A percentile compares a stretch with the other conserved stretches of the same genome.
Evolutionary conservation across 2,329 filamentous ascomycete species (phyloP).

Genomic region (Paramyrothecium sp.): DNA sequence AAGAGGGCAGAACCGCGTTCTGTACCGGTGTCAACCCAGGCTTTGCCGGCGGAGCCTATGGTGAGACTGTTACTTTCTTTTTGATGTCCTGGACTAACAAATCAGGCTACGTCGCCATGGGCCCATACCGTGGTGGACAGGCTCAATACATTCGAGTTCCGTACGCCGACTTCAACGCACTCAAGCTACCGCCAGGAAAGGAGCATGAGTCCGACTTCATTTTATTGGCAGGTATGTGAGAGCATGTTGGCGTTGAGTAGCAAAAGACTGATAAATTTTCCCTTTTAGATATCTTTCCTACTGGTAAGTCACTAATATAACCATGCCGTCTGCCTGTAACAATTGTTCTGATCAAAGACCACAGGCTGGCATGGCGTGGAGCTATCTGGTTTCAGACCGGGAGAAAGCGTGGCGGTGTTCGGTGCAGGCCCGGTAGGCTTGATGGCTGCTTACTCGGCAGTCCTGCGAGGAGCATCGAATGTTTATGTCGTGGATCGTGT

Average conservation of each 20-base stretch:
- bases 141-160: constrained; percentile 65
- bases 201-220: constrained; percentile 63
- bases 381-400: constrained; percentile 57
- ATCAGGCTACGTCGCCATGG: constrained; percentile 58
- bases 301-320: constrained; percentile 16
- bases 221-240: constrained; percentile 42
- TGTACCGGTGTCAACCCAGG: constrained; percentile 53
- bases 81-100: neutral
- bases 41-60: constrained; percentile 33
- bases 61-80: constrained; percentile 9
- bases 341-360: neutral
- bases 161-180: constrained; percentile 65
- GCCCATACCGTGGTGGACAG: constrained; percentile 49
- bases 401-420: constrained; percentile 64
- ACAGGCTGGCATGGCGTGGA: constrained; percentile 55
- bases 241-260: constrained; percentile 23
- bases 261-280: neutral
- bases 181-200: constrained; percentile 58
- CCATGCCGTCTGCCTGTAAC: too few species aligned
- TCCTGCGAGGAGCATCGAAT: constrained; percentile 57
- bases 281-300: constrained; percentile 29
- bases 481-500: constrained; percentile 65
- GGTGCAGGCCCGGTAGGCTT: constrained; percentile 64
- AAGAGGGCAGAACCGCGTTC: constrained; percentile 63
- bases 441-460: constrained; percentile 64